Evolutionary conservation across 768 basidiomycete species (phyloP).

Genomic region (Russula abietina): DNA sequence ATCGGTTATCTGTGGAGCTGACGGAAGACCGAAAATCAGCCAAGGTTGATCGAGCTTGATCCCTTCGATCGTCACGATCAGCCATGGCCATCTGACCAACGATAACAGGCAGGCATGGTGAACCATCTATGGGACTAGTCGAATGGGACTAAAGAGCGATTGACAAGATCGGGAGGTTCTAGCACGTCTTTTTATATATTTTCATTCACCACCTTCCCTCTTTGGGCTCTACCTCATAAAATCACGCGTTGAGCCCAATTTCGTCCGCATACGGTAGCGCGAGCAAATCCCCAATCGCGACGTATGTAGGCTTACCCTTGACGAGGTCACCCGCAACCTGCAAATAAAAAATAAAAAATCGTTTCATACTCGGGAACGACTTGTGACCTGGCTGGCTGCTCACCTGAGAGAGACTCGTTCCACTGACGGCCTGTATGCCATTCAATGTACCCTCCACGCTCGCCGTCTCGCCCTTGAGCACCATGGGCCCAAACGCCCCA

Average conservation of each 20-base stretch:
- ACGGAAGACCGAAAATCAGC: too few relatives aligned
- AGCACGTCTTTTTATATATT: too few relatives aligned
- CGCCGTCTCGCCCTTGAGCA: constrained; percentile 53
- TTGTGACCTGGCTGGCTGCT: not conserved
- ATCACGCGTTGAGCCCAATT: constrained; percentile 48
- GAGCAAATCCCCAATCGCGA: constrained; percentile 75
- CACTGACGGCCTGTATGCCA: constrained; percentile 63
- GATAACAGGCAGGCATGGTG: too few relatives aligned
- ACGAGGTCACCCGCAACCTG: constrained; percentile 64
- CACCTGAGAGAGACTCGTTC: constrained; percentile 67
- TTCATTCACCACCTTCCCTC: too few relatives aligned
- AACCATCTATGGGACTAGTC: not conserved
- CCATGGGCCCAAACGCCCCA: constrained; percentile 53
- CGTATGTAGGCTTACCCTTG: constrained; percentile 76
- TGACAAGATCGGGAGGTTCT: too few relatives aligned
- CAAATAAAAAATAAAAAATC: not conserved
- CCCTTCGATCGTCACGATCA: too few relatives aligned
- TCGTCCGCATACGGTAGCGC: constrained; percentile 80
- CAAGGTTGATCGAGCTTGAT: too few relatives aligned
- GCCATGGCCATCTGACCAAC: not conserved
- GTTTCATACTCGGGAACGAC: not conserved
- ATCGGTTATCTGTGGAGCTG: too few relatives aligned
- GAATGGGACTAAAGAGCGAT: not conserved
- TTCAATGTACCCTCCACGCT: constrained; percentile 59
- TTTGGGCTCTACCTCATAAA: not conserved